These are phyloP conservation scores for Tetrapyrgos nigripes DNA, from an alignment of 1,284 basidiomycete genomes.

Conservation along the genomic window DNA sequence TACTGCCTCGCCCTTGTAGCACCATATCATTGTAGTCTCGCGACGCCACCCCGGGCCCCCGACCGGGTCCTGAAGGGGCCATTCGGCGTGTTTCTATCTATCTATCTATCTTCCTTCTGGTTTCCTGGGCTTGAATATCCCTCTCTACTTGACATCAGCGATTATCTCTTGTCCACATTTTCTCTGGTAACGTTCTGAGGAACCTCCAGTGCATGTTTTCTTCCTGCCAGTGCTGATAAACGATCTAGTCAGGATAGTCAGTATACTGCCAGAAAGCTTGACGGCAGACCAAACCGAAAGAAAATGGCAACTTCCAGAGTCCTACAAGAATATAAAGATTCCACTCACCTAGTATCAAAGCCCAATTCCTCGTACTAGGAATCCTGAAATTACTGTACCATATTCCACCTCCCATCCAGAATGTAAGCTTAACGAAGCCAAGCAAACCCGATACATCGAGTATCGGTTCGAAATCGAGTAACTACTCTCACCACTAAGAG, in stretches of 20 bases:
- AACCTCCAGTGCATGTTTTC: slow-evolving; percentile 26
- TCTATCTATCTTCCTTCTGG: too few relatives aligned
- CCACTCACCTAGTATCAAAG: slow-evolving; percentile 83
- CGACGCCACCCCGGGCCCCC: too few relatives aligned
- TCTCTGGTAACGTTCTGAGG: slow-evolving; percentile 38
- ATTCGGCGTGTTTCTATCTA: too few relatives aligned
- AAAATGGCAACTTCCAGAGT: too few relatives aligned
- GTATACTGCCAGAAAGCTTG: too few relatives aligned
- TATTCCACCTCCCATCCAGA: slow-evolving; percentile 90
- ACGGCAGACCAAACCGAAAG: too few relatives aligned
- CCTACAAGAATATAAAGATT: too few relatives aligned
- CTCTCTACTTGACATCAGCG: slow-evolving; percentile 55
- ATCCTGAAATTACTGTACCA: slow-evolving; percentile 88
- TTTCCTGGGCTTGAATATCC: slow-evolving; percentile 69
- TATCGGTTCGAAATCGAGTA: slow-evolving; percentile 72
- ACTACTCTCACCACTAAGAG: slow-evolving; percentile 62
- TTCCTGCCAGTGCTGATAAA: too few relatives aligned
- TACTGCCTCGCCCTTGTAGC: too few relatives aligned
- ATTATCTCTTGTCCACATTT: slow-evolving; percentile 54
- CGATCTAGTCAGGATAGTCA: too few relatives aligned
- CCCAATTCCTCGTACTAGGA: slow-evolving; percentile 94
- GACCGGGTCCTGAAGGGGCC: too few relatives aligned
- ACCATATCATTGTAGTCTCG: too few relatives aligned
- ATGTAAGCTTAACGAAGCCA: slow-evolving; percentile 69
- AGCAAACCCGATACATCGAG: slow-evolving; percentile 83